Base-by-base conservation (phyloP, 371 early-diverging fungal species). In the Mycotypha africana region DNA sequence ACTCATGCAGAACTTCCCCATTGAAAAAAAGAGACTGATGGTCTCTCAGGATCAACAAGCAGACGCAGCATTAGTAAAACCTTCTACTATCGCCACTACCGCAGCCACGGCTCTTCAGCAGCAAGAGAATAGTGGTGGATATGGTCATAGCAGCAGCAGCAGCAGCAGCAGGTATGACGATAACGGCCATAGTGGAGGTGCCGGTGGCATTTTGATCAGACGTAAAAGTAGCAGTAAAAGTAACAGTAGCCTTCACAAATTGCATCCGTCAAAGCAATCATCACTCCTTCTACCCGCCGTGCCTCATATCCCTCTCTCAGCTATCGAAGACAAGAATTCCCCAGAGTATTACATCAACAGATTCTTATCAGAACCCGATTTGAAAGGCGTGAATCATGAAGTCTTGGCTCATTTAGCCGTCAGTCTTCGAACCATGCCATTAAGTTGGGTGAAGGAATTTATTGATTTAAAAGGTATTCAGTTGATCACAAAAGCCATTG, bases 401-500 rank as follows among this genome's bases (percentile, higher is more conserved):
- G 43, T 79, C 14, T 58, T 82, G 8, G 78, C 79, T 15, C 80
- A 79, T 38, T 60, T 86, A 5, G 67, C 78, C 45, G 84, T 86
- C 37, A 80, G 82, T 31, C 51, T 86, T 14, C 72, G 81, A 38
- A 88, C 91, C 19, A 83, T 84, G 73, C 87, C 88, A 2, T 65
- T 91, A 28, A 79, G 78, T 45, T 81, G 69, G 79, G 78, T 81
- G 12, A 60, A 62, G 11, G 70, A 84, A 50, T 87, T 88, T 65
- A 81, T 88, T 33, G 85, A 88, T 37, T 56, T 74, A n/a, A 76
- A 77, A 47, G 88, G 88, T 1, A 52, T 84, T 21, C 77, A 83
- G 47, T 72, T 81, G 20, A 73, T 87, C 38, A 78, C 83, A 6
- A 80, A 82, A 41, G 69, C 74, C 21, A 76, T 85, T 57, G 78